These are phyloP conservation scores for Xylaria multiplex DNA, from an alignment of 2,329 filamentous ascomycete genomes.

Conservation along the genomic window DNA sequence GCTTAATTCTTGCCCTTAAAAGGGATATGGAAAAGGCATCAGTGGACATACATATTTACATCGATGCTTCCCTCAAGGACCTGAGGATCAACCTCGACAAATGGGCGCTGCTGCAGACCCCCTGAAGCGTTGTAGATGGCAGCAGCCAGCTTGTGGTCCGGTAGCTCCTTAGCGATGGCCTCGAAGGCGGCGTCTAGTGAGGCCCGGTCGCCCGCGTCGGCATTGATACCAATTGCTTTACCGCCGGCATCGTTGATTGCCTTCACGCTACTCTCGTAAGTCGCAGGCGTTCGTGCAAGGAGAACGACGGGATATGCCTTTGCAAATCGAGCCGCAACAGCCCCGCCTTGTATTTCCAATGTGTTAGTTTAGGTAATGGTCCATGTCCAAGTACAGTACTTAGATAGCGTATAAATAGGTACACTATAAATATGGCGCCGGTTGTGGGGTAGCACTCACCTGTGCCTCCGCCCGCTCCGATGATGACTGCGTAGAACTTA, in stretches of 20 bases:
- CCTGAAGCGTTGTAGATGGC: conserved; percentile 77
- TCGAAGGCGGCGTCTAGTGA: conserved; percentile 64
- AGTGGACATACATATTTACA: conserved; percentile 56
- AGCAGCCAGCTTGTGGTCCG: conserved; percentile 65
- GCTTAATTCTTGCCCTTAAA: no score
- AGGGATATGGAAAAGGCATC: background rate
- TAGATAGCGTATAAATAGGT: background rate
- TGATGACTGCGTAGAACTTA: conserved; percentile 37
- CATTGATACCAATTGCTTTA: conserved; percentile 73
- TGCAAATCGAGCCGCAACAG: conserved; percentile 67
- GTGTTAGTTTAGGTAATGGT: conserved; percentile 1
- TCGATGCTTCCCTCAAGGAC: conserved; percentile 60
- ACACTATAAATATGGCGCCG: conserved; percentile 1
- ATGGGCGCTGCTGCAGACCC: conserved; percentile 61
- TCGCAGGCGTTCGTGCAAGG: conserved; percentile 73
- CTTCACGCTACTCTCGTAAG: conserved; percentile 69
- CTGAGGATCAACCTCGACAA: conserved; percentile 62
- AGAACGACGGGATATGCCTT: conserved; percentile 76
- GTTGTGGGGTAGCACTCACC: conserved; percentile 26
- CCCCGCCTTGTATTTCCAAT: conserved; percentile 50
- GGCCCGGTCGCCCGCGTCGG: conserved; percentile 65
- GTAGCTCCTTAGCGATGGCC: conserved; percentile 67
- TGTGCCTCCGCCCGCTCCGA: conserved; percentile 36
- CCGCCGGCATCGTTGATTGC: conserved; percentile 76
- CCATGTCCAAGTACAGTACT: background rate